phyloP scores from a whole-genome alignment of 2,329 filamentous ascomycete species.

The Fusarium xyrophilum region DNA sequence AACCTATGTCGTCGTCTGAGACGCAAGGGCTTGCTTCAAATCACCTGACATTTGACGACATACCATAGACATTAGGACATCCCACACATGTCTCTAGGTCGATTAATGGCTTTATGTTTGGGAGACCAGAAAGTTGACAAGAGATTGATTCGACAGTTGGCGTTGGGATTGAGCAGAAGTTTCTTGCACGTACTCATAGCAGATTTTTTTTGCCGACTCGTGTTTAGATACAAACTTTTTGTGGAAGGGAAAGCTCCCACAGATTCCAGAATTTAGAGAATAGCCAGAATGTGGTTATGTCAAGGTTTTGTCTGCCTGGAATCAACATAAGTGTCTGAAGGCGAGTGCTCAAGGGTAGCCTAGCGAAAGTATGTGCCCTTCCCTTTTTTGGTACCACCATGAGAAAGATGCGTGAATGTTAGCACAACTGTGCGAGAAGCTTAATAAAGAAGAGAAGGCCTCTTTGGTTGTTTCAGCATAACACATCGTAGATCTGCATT shows the following conservation, averaged over 20 bases:
- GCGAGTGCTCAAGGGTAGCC: neutral
- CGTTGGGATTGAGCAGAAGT: neutral
- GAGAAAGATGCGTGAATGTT: too few species aligned
- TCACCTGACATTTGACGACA: neutral
- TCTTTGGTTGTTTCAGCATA: neutral
- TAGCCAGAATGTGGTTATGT: neutral
- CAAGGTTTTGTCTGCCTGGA: neutral
- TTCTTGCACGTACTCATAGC: too few species aligned
- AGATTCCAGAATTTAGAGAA: neutral
- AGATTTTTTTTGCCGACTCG: too few species aligned
- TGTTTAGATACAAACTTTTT: neutral
- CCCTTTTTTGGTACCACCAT: too few species aligned
- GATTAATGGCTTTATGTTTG: too few species aligned
- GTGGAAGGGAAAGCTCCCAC: neutral
- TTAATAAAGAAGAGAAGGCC: neutral
- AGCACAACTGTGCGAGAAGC: neutral
- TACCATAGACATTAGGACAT: neutral
- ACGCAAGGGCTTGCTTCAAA: neutral
- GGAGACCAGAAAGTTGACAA: too few species aligned
- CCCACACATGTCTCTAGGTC: too few species aligned
- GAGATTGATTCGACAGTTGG: neutral
- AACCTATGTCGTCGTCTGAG: accelerated
- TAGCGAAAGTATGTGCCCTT: neutral
- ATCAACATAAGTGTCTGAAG: neutral
- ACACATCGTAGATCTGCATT: neutral